Evolutionary conservation across 2,329 filamentous ascomycete genomes (phyloP), one percentile per base, ranked within the genome.

Genomic region (Paecilomyces sp.): DNA sequence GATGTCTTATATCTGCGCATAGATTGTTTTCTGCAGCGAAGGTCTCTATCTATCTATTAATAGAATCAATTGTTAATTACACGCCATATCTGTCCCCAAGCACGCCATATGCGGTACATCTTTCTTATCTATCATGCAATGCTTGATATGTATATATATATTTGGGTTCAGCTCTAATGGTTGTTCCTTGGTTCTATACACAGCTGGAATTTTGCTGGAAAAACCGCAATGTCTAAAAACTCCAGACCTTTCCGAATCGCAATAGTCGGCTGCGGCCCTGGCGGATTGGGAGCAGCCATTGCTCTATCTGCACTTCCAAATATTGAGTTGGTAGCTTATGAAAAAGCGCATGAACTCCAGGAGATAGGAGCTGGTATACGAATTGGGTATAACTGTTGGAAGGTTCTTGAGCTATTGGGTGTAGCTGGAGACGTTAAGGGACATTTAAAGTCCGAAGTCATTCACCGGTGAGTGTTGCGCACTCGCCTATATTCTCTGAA

Each of bases 361-460:
- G 79, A 82, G 63, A 75, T 80, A 4, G 79, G 80, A 0, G 79
- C 79, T 0, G 80, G 79, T 0, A 80, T 82, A 58, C 75, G 72
- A 54, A 76, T 81, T 15, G 74, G 75, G 1, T 68, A 74, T 7
- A 81, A 81, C 64, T 75, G 74, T 13, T 82, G 79, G 80, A 78
- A 73, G 53, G 75, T 81, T 4, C 66, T 82, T 15, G 77, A 77
- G 54, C 63, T 81, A 30, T 69, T 81, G 2, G 79, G 78, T 9
- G 78, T 75, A 1, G 77, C 74, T 3, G 71, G 77, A 53, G 62
- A 60, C 11, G 68, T 77, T 1, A 75, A 66, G 33, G 75, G 74
- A 3, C 74, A 76, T 60, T 62, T 67, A n/a, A 71, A 73, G 13
- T 66, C 61, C 25, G 65, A 66, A 1, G 63, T 74, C 13, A 53